A percentile compares a stretch with the other conserved stretches of the same genome.
phyloP scores from a whole-genome alignment of 345 rosid species.

The Populus nigra region DNA sequence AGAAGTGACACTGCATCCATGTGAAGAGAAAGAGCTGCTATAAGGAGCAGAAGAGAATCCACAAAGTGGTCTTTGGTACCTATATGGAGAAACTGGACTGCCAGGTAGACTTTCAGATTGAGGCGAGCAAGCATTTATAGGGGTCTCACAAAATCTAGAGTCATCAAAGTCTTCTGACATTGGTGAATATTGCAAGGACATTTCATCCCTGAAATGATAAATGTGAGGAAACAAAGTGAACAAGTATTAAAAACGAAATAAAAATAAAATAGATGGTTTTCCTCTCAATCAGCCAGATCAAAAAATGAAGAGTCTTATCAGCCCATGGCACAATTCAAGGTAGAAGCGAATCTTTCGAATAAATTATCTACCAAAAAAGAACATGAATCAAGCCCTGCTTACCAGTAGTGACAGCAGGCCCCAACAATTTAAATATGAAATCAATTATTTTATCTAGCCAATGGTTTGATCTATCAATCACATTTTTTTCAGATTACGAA shows the following conservation, averaged over 20 bases:
- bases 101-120: slow-evolving; percentile 74
- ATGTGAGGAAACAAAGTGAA: neutral
- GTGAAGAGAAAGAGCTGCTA: slow-evolving; percentile 35
- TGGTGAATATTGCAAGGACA: slow-evolving; percentile 82
- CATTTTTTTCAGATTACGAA: too few relatives aligned
- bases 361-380: neutral
- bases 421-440: too few relatives aligned
- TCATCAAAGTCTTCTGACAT: slow-evolving; percentile 95
- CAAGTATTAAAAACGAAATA: neutral
- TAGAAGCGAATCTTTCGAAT: neutral
- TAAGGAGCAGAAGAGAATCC: slow-evolving; percentile 41
- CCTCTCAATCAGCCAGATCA: neutral
- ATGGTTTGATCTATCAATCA: too few relatives aligned
- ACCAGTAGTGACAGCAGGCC: too few relatives aligned
- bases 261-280: neutral
- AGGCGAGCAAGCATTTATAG: slow-evolving; percentile 46
- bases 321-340: neutral
- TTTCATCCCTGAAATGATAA: slow-evolving; percentile 63
- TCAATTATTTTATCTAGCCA: too few relatives aligned
- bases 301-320: neutral
- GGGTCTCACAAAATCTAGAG: slow-evolving; percentile 55
- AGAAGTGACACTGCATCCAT: slow-evolving; percentile 28
- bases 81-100: slow-evolving; percentile 84
- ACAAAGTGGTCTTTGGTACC: slow-evolving; percentile 57
- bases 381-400: neutral